Conservation (phyloP, 352 stramenopile species). For the Globisporangium nagaii region DNA sequence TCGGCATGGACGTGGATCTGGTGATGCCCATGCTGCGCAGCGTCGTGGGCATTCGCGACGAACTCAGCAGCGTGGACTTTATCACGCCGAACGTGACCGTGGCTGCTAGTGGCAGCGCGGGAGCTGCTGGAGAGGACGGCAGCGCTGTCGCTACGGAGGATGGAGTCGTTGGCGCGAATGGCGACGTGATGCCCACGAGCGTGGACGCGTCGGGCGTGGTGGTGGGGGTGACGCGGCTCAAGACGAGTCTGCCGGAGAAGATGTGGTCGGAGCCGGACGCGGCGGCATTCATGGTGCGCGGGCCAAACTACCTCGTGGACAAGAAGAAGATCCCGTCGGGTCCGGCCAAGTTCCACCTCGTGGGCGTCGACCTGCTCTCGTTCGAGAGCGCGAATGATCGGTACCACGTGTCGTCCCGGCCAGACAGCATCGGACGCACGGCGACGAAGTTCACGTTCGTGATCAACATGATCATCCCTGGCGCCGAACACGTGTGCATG, state of each 20-base stretch:
- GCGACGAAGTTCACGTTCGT: constrained; percentile 85
- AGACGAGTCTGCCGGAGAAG: constrained; percentile 70
- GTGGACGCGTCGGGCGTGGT: constrained; percentile 62
- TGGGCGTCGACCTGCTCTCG: constrained; percentile 77
- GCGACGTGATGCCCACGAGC: constrained; percentile 23
- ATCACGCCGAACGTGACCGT: constrained; percentile 85
- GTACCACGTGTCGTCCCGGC: constrained; percentile 69
- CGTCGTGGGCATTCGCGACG: constrained; percentile 80
- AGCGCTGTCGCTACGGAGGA: not conserved
- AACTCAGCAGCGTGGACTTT: constrained; percentile 79
- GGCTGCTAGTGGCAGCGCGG: constrained; percentile 7
- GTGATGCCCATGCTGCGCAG: constrained; percentile 82
- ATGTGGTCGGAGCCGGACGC: constrained; percentile 84
- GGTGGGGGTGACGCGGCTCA: constrained; percentile 56
- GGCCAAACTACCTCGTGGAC: constrained; percentile 84
- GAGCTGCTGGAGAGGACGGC: not conserved
- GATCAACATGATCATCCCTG: constrained; percentile 87
- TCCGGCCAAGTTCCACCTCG: constrained; percentile 68
- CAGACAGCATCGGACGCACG: constrained; percentile 68
- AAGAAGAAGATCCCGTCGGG: constrained; percentile 85
- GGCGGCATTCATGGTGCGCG: constrained; percentile 78
- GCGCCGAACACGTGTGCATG: constrained; percentile 71
- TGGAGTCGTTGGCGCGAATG: constrained; percentile 4
- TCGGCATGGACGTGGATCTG: constrained; percentile 86
- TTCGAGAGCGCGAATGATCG: constrained; percentile 67